Evolutionary conservation across 2,329 filamentous ascomycete genomes (phyloP).

Genomic region (Trichothecium sympodiale): DNA sequence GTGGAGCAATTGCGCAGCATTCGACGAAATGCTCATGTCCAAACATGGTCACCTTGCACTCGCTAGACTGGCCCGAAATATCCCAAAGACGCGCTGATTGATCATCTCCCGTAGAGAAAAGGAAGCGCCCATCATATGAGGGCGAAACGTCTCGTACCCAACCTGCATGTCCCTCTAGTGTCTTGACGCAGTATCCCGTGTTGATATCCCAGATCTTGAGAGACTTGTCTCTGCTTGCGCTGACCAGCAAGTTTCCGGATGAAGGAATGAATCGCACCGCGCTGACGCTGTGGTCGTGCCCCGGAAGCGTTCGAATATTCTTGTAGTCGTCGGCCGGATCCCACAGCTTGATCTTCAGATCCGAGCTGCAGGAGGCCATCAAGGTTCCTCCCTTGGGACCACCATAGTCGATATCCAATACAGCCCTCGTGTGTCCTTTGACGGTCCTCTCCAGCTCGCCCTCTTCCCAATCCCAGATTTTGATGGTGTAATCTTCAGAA

Average conservation of each 20-base stretch:
- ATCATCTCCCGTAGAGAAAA: slow-evolving; percentile 76
- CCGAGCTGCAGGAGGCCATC: slow-evolving; percentile 55
- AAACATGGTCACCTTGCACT: slow-evolving; percentile 68
- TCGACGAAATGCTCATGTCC: slow-evolving; percentile 82
- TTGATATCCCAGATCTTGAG: slow-evolving; percentile 87
- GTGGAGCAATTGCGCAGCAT: slow-evolving; percentile 78
- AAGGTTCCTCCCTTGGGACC: slow-evolving; percentile 71
- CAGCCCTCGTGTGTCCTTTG: slow-evolving; percentile 83
- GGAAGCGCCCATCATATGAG: slow-evolving; percentile 70
- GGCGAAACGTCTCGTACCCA: slow-evolving; percentile 88
- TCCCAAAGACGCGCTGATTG: slow-evolving; percentile 80
- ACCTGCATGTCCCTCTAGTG: slow-evolving; percentile 72
- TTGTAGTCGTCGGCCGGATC: slow-evolving; percentile 89
- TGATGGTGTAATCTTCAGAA: slow-evolving; percentile 87
- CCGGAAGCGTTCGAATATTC: slow-evolving; percentile 81
- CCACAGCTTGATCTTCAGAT: slow-evolving; percentile 92
- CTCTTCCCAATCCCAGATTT: slow-evolving; percentile 95
- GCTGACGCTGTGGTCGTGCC: slow-evolving; percentile 87
- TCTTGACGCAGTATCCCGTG: slow-evolving; percentile 85
- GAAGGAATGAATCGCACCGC: slow-evolving; percentile 81
- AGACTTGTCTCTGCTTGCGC: slow-evolving; percentile 74
- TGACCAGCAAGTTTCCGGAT: slow-evolving; percentile 78
- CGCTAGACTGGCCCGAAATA: slow-evolving; percentile 49
- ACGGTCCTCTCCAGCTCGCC: slow-evolving; percentile 84
- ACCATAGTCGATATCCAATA: slow-evolving; percentile 83